A percentile compares a stretch with the other conserved stretches of the same genome.
These are phyloP conservation scores for Pyrrhoderma noxium DNA, from an alignment of 1,284 basidiomycete genomes.

Conservation along the genomic window DNA sequence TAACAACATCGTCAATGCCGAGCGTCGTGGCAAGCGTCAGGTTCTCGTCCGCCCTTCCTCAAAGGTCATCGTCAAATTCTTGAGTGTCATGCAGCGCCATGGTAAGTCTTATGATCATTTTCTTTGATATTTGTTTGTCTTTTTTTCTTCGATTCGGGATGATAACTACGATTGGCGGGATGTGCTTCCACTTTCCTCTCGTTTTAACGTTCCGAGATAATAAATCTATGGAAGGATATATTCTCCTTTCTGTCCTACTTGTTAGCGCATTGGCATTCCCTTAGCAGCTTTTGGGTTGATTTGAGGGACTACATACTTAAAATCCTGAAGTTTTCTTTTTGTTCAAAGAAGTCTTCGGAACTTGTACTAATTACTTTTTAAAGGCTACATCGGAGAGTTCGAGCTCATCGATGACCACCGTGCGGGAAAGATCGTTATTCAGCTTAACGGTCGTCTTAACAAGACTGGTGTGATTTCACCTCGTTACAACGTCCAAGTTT, in stretches of 20 bases:
- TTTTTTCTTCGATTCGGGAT: slow-evolving; percentile 31
- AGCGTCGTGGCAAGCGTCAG: slow-evolving; percentile 96
- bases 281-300: slow-evolving; percentile 44
- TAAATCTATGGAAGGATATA: slow-evolving; percentile 23
- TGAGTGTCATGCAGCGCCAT: slow-evolving; percentile 96
- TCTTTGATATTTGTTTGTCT: slow-evolving; percentile 15
- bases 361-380: background rate
- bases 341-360: background rate
- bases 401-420: slow-evolving; percentile 99
- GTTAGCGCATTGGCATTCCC: slow-evolving; percentile 34
- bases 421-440: slow-evolving; percentile 96
- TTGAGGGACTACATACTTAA: slow-evolving; percentile 42
- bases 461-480: slow-evolving; percentile 99
- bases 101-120: slow-evolving; percentile 58
- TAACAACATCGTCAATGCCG: slow-evolving; percentile 98
- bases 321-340: background rate
- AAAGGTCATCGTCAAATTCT: slow-evolving; percentile 94
- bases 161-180: slow-evolving; percentile 68
- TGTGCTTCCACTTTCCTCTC: slow-evolving; percentile 46
- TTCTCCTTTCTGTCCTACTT: slow-evolving; percentile 29
- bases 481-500: slow-evolving; percentile 93
- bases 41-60: slow-evolving; percentile 92
- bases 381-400: slow-evolving; percentile 99
- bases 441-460: slow-evolving; percentile 98
- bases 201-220: slow-evolving; percentile 71